Evolutionary conservation across 2,329 filamentous ascomycete genomes (phyloP).

Genomic region (Penicillium fuscoglaucum): DNA sequence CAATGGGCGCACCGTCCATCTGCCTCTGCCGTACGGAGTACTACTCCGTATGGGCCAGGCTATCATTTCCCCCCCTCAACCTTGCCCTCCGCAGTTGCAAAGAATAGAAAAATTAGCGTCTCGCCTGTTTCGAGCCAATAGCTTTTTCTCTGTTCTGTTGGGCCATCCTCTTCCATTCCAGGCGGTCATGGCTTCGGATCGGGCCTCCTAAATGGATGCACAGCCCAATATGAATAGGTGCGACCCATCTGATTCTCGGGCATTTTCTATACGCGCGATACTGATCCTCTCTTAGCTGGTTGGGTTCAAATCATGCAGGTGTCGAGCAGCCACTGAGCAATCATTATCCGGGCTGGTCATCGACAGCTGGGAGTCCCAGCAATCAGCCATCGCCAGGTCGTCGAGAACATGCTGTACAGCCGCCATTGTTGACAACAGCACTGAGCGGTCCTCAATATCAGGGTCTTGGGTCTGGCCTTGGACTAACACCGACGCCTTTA

Average conservation of each 20-base stretch:
- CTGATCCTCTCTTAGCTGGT: slow-evolving; percentile 36
- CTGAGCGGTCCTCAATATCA: slow-evolving; percentile 41
- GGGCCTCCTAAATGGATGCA: slow-evolving; percentile 29
- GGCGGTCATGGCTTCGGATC: slow-evolving; percentile 31
- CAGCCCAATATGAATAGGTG: slow-evolving; percentile 43
- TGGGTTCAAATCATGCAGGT: slow-evolving; percentile 33
- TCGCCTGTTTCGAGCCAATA: slow-evolving; percentile 17
- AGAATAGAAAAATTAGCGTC: slow-evolving; percentile 30
- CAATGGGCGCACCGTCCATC: neutral
- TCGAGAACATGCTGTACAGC: slow-evolving; percentile 46
- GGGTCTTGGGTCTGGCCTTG: slow-evolving; percentile 29
- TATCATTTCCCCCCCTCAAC: slow-evolving; percentile 17
- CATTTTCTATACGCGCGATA: slow-evolving; percentile 9
- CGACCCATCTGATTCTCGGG: slow-evolving; percentile 10
- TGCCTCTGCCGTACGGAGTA: slow-evolving; percentile 18
- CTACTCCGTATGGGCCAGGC: slow-evolving; percentile 12
- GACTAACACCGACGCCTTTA: slow-evolving; percentile 39
- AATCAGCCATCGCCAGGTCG: slow-evolving; percentile 41
- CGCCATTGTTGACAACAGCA: slow-evolving; percentile 45
- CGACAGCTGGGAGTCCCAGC: slow-evolving; percentile 30
- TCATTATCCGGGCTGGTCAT: slow-evolving; percentile 35
- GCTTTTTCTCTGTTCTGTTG: slow-evolving; percentile 14
- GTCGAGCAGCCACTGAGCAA: slow-evolving; percentile 34
- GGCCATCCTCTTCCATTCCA: slow-evolving; percentile 21
- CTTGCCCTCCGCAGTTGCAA: slow-evolving; percentile 28